Base-by-base conservation (phyloP, 306 rosid genomes). In the Vigna reflexopilosa region DNA sequence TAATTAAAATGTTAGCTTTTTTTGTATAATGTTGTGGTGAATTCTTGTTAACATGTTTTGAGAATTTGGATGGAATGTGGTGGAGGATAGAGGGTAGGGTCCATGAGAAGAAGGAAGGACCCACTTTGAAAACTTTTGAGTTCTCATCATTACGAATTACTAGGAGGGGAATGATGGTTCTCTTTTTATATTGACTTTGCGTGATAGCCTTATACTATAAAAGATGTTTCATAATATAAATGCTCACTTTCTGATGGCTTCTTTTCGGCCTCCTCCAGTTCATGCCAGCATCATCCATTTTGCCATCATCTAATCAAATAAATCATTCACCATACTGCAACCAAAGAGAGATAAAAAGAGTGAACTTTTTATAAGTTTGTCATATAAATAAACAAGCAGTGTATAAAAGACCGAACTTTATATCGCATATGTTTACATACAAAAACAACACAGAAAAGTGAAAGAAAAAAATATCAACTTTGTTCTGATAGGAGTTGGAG, bases 111-210 rank as follows among this genome's bases (percentile, higher is more conserved):
- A 51, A 51, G 52, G 65, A 10, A 13, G 82, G 67, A 47, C 75
- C 85, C 62, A 19, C 40, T 67, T 89, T 79, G 88, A 84, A 72
- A 73, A 74, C 36, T 54, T 26, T 73, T 56, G 67, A 80, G 66
- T 68, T 32, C 72, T 81, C 83, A 91, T 91, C 77, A 82, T 88
- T 86, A 40, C 84, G 78, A 59, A 72, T 56, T 72, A 80, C 45
- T 63, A 48, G 82, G 68, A 74, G 56, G 30, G 76, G 76, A 84
- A 84, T 83, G 84, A 83, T 86, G 87, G 76, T 74, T 83, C 84
- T 75, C 83, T 84, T 86, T 85, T 83, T 61, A 84, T 62, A 73
- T 86, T 88, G 89, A 89, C 96, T 89, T 93, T 88, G 54, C 12
- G 68, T 3, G 16, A 19, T 76, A 15, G 68, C 70, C 70, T 13